Evolutionary conservation across 305 asterid species (phyloP), one percentile per base, ranked within the genome.

Genomic region (Coffea humblotiana): DNA sequence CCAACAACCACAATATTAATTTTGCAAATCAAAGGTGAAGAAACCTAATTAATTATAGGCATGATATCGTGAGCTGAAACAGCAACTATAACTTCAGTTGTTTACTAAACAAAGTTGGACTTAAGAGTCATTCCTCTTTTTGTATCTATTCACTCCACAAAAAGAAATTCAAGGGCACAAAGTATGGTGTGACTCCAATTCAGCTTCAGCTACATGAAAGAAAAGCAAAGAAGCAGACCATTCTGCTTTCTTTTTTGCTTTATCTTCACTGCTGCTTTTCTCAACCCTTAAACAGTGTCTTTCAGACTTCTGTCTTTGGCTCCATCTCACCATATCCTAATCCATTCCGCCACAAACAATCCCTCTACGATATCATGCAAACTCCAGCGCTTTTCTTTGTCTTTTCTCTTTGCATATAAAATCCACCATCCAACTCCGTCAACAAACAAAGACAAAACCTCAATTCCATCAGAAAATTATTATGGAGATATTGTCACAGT

Each of bases 401-500:
- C 67, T 79, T 61, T 77, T 77, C 74, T 82, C 54, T 68, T 60
- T 77, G 43, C 54, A 74, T 60, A 47, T 56, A 63, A 80, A 56
- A 23, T 35, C 37, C 37, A 19, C 37, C 47, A 12, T 60, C 66
- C 66, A 60, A 58, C 66, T 54, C 40, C 78, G 27, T 68, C 67
- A 32, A 40, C 69, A 35, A 47, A 79, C 71, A 5, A 47, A 45
- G 77, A 83, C 68, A 83, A 65, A 77, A 27, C 19, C 82, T 47
- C 32, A 75, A 56, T 78, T 75, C 69, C n/a, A 40, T 63, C 60
- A 25, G 18, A 14, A 47, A 11, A n/a, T 23, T 29, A 61, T 63
- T 35, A 90, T 90, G 91, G 91, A 87, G 71, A 84, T 90, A 74
- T 70, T 88, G 60, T 88, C 91, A 8, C 91, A 87, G 81, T 65